Evolutionary conservation across 2,329 filamentous ascomycete species (phyloP).

Genomic region (Camillea tinctor): DNA sequence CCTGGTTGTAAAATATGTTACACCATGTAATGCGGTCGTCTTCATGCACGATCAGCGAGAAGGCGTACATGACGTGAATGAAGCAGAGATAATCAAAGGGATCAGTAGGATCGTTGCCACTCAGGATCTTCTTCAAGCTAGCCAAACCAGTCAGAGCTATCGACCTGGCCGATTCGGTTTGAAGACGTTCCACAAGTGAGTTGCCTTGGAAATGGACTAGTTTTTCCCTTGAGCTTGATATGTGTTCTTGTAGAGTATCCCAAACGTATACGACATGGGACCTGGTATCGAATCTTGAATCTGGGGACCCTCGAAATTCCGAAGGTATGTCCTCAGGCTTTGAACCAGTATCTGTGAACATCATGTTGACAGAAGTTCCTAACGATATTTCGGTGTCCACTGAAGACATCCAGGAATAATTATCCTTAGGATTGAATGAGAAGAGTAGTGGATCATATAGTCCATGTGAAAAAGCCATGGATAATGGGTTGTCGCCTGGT

Average conservation of each 20-base stretch:
- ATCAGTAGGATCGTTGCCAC: conserved; percentile 36
- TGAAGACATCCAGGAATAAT: conserved; percentile 33
- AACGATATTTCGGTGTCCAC: conserved; percentile 35
- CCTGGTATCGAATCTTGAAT: conserved; percentile 33
- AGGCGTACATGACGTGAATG: conserved; percentile 50
- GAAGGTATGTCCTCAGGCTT: conserved; percentile 20
- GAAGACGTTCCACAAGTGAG: conserved; percentile 41
- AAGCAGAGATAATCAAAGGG: conserved; percentile 50
- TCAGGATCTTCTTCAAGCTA: conserved; percentile 40
- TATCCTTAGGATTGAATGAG: conserved; percentile 34
- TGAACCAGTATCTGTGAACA: conserved; percentile 31
- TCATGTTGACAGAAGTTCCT: conserved; percentile 36
- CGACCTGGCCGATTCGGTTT: conserved; percentile 36
- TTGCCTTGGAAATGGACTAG: conserved; percentile 41
- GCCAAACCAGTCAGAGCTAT: conserved; percentile 44
- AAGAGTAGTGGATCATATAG: conserved; percentile 37
- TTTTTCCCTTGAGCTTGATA: conserved; percentile 44
- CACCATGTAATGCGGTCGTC: conserved; percentile 37
- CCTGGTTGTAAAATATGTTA: conserved; percentile 46
- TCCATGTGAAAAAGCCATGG: conserved; percentile 32
- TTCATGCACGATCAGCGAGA: conserved; percentile 47
- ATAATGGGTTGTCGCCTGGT: conserved; percentile 40
- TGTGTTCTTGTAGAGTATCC: conserved; percentile 46
- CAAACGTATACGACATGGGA: conserved; percentile 44
- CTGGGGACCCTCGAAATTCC: conserved; percentile 20